A percentile compares a stretch with the other conserved stretches of the same genome.
Conservation (phyloP, 2,329 filamentous ascomycete genomes). For the Epicoccum nigrum region DNA sequence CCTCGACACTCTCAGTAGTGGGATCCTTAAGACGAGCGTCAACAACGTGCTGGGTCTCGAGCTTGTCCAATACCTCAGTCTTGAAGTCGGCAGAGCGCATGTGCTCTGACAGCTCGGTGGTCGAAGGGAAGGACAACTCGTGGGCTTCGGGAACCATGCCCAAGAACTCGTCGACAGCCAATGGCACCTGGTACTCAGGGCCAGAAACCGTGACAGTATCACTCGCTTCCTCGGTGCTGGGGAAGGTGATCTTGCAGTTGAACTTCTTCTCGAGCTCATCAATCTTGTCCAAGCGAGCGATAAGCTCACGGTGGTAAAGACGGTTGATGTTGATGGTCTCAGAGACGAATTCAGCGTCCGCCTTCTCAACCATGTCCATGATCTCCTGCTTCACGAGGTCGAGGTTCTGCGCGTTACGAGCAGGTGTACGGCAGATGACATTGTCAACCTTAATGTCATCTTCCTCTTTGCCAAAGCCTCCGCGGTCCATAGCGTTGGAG, state of each 20-base stretch:
- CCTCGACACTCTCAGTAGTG: constrained; percentile 49
- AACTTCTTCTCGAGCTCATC: constrained; percentile 98
- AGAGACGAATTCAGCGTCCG: constrained; percentile 94
- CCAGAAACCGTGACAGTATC: constrained; percentile 95
- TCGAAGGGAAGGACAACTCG: constrained; percentile 82
- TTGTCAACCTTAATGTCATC: constrained; percentile 99
- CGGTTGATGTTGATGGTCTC: constrained; percentile 94
- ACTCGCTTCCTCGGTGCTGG: constrained; percentile 95
- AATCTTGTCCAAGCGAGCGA: constrained; percentile 85
- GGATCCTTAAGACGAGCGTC: constrained; percentile 73
- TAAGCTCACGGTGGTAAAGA: constrained; percentile 91
- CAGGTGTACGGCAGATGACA: constrained; percentile 96
- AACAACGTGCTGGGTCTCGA: constrained; percentile 91
- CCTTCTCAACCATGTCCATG: constrained; percentile 98
- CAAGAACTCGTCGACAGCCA: constrained; percentile 94
- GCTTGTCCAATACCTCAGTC: constrained; percentile 78
- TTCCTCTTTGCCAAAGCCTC: constrained; percentile 90
- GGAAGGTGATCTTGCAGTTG: constrained; percentile 99
- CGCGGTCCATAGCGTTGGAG: constrained; percentile 97
- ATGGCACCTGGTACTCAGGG: constrained; percentile 96
- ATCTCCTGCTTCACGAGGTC: constrained; percentile 99
- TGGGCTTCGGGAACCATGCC: constrained; percentile 98
- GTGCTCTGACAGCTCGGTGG: constrained; percentile 77
- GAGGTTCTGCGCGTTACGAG: constrained; percentile 93
- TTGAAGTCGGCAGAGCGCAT: constrained; percentile 82